Percentiles rank a stretch among this genome's conserved stretches.
Conservation (phyloP, 2,329 filamentous ascomycete species). For the Chrysoporthe cubensis region DNA sequence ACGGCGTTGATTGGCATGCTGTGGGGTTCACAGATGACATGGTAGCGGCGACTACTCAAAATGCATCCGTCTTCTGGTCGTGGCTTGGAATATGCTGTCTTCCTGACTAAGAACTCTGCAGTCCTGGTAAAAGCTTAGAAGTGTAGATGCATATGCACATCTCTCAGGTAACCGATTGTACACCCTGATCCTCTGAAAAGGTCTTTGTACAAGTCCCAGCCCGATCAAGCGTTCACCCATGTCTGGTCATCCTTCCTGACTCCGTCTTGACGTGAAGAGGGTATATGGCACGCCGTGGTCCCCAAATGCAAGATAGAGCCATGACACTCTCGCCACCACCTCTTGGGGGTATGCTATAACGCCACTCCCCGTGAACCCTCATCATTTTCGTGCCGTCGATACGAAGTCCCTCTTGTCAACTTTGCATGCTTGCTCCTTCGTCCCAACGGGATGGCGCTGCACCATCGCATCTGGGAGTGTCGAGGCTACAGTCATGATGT, state of each 20-base stretch:
- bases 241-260: background rate
- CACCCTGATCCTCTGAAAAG: background rate
- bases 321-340: background rate
- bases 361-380: background rate
- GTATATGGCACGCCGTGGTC: background rate
- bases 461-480: background rate
- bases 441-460: background rate
- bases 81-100: background rate
- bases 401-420: background rate
- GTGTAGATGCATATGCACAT: background rate
- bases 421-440: background rate
- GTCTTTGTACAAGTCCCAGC: background rate
- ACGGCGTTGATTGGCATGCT: conserved; percentile 22
- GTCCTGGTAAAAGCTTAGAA: background rate
- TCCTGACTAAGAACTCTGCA: background rate
- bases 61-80: background rate
- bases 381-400: background rate
- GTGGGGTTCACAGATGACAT: conserved; percentile 7
- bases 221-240: background rate
- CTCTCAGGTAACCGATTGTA: background rate
- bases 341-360: background rate
- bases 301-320: background rate
- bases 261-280: background rate
- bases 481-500: background rate
- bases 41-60: background rate